Percentiles rank a stretch among this genome's conserved stretches.
These are phyloP conservation scores for Cordyceps javanica DNA, from an alignment of 2,329 filamentous ascomycete genomes.

Conservation along the genomic window DNA sequence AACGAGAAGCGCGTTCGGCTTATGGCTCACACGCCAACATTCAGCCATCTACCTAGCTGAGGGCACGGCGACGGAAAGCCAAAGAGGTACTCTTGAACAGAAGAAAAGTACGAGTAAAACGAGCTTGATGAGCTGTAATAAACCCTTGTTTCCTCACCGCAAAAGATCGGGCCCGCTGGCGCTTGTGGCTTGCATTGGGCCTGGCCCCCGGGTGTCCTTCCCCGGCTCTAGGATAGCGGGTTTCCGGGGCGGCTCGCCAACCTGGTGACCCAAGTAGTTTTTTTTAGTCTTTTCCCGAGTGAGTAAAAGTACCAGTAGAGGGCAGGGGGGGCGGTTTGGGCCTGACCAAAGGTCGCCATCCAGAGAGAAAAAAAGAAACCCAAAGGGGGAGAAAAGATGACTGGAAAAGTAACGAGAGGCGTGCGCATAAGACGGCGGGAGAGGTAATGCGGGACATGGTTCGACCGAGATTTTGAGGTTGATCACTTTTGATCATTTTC, in stretches of 20 bases:
- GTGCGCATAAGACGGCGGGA: background rate
- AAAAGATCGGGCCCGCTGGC: slow-evolving; percentile 3
- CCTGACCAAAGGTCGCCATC: background rate
- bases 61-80: too few relatives aligned
- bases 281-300: too few relatives aligned
- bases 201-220: slow-evolving; percentile 4
- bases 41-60: too few relatives aligned
- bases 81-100: too few relatives aligned
- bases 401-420: too few relatives aligned
- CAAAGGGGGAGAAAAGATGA: background rate
- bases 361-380: background rate
- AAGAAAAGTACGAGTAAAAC: background rate
- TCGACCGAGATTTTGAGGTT: background rate
- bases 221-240: slow-evolving; percentile 8
- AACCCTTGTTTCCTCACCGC: slow-evolving; percentile 3
- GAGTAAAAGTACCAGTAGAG: too few relatives aligned
- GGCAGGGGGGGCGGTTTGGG: background rate
- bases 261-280: background rate
- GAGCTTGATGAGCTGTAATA: background rate
- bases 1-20: too few relatives aligned
- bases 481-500: background rate
- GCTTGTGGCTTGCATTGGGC: background rate
- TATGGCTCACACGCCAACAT: too few relatives aligned
- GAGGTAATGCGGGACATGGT: background rate
- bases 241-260: background rate